Evolutionary conservation across 225 moss, liverwort and hornwort species (phyloP).

Genomic region (Sphagnum contortum): DNA sequence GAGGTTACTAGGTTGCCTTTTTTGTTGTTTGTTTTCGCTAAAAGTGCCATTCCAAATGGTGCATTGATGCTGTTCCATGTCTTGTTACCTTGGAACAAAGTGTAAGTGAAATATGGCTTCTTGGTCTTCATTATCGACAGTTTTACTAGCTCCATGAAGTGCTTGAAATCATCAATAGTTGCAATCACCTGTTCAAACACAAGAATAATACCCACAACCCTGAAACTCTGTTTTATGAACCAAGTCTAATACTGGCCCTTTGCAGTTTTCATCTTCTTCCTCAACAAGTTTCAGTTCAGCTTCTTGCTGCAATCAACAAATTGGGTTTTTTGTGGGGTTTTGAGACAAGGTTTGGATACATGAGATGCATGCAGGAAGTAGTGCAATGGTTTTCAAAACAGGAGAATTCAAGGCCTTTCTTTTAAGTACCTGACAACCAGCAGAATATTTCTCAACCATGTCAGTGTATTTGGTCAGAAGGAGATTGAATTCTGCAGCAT

Average conservation of each 20-base stretch:
- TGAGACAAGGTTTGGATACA: too few relatives aligned
- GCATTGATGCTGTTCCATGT: neutral
- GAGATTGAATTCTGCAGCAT: constrained; percentile 1
- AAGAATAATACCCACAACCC: neutral
- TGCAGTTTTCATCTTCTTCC: too few relatives aligned
- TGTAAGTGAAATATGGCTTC: constrained; percentile 7
- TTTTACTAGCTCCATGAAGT: constrained; percentile 6
- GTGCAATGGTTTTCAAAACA: neutral
- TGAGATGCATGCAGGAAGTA: too few relatives aligned
- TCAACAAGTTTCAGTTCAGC: too few relatives aligned
- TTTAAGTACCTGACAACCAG: constrained; percentile 3
- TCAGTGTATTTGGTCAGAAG: constrained; percentile 6
- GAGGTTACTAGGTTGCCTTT: too few relatives aligned
- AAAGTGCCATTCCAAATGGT: neutral
- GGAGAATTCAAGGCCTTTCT: neutral
- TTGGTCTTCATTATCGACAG: constrained; percentile 2
- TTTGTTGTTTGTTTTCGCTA: too few relatives aligned
- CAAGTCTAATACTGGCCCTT: too few relatives aligned
- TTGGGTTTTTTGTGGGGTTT: too few relatives aligned
- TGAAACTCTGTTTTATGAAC: neutral
- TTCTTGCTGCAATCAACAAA: too few relatives aligned
- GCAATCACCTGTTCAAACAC: constrained; percentile 4
- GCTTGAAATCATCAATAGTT: constrained; percentile 2
- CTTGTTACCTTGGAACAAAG: constrained; percentile 4
- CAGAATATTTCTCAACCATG: constrained; percentile 7